Evolutionary conservation across 108 stramenopile genomes (phyloP), one percentile per base, ranked within the genome.

Genomic region (Skeletonema potamos): DNA sequence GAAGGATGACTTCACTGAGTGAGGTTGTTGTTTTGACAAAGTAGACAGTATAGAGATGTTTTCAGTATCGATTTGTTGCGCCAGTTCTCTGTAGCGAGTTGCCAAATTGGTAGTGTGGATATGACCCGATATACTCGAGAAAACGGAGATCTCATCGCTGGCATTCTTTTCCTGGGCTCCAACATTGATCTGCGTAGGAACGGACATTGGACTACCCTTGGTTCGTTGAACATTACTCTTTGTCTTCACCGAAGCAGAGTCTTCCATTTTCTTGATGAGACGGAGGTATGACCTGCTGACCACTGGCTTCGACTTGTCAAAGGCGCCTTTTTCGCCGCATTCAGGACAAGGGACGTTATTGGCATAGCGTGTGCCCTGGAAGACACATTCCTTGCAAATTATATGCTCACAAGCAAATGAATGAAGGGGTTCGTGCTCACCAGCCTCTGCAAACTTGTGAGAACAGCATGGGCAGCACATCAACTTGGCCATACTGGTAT

Each of bases 371-470:
- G 26, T 69, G 15, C 58, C 34, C 12, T 27, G 4, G 54, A 64
- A 39, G 0, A 73, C 72, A 27, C 72, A 73, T 1, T 39, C 56
- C 8, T 43, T 22, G 13, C 72, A 73, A 29, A 73, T 41, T 3
- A 73, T 73, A 64, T 73, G 72, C 41, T 73, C 72, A 58, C 72
- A 73, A 22, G 63, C 63, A 57, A 73, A 64, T 8, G 72, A 73
- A 44, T 64, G 72, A 18, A 73, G 72, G 27, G 72, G 72, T 20
- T 26, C 24, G 36, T 57, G 62, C 24, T 54, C 17, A 17, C 30
- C 29, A 22, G 63, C 56, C 39, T 73, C 46, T 29, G 44, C 37
- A 54, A 64, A 64, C 54, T 73, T 54, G 27, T 64, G 24, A 10
- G 27, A 22, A 41, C 72, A 73, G 22, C 63, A 64, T 5, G 72